Conservation (phyloP, 2,329 filamentous ascomycete genomes). For the Dactylellina haptotyla region DNA sequence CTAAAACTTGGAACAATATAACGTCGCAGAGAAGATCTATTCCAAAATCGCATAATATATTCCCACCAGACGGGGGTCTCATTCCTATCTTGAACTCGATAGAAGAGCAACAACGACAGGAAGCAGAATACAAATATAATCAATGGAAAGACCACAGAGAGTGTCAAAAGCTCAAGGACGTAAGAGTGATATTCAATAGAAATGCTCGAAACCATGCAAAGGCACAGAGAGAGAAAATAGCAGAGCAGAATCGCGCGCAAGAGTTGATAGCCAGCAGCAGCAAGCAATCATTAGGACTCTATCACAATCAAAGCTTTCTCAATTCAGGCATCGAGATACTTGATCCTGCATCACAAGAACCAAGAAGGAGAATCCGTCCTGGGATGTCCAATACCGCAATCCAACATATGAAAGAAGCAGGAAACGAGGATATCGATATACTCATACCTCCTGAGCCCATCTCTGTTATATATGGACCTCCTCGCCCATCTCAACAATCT, state of each 20-base stretch:
- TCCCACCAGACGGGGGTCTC: too few species aligned
- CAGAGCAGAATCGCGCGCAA: neutral
- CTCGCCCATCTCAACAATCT: neutral
- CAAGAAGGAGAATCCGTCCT: neutral
- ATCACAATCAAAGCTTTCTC: neutral
- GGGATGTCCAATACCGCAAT: conserved; percentile 18
- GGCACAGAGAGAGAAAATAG: neutral
- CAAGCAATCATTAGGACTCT: neutral
- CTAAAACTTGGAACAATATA: neutral
- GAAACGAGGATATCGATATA: neutral
- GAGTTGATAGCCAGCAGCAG: neutral
- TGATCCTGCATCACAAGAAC: neutral
- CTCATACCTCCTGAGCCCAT: neutral
- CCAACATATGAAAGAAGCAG: neutral
- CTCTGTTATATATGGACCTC: neutral
- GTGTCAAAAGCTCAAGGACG: too few species aligned
- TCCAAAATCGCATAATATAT: too few species aligned
- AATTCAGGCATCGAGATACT: neutral
- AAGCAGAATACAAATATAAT: too few species aligned
- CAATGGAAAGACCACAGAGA: too few species aligned
- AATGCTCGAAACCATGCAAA: neutral
- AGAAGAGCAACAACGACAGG: too few species aligned
- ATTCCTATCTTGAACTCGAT: too few species aligned
- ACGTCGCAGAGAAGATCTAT: too few species aligned
- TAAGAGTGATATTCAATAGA: neutral